Conservation (phyloP, 2,329 filamentous ascomycete species). For the Diaporthe sp. region DNA sequence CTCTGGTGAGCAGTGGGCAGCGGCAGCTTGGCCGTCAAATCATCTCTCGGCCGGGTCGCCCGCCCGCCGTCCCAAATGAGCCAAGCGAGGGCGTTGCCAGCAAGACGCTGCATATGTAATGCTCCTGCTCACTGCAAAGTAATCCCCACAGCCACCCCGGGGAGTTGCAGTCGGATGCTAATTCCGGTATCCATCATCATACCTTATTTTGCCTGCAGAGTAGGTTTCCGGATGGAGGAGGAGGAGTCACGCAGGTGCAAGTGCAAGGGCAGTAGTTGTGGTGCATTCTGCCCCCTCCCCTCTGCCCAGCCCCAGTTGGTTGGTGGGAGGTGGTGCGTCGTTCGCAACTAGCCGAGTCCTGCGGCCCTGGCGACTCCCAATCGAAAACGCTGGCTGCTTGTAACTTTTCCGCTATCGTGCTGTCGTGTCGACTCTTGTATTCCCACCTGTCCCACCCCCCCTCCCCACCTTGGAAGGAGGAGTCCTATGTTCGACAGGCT, state of each 20-base stretch:
- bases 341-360: conserved; percentile 3
- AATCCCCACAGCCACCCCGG: neutral
- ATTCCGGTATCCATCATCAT: conserved; percentile 26
- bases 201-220: conserved; percentile 20
- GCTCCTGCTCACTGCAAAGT: neutral
- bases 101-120: neutral
- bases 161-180: conserved; percentile 11
- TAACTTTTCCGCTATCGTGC: neutral
- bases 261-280: neutral
- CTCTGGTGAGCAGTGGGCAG: no score
- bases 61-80: neutral
- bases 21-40: neutral
- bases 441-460: neutral
- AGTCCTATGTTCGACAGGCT: neutral
- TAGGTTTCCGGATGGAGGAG: neutral
- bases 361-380: neutral
- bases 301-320: neutral
- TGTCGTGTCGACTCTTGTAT: neutral
- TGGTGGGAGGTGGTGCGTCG: neutral
- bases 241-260: neutral
- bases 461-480: neutral
- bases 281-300: neutral
- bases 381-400: neutral
- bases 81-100: conserved; percentile 3
- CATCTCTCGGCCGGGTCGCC: neutral